Base-by-base conservation (phyloP, 108 stramenopile species). In the Chaetoceros tenuissimus region DNA sequence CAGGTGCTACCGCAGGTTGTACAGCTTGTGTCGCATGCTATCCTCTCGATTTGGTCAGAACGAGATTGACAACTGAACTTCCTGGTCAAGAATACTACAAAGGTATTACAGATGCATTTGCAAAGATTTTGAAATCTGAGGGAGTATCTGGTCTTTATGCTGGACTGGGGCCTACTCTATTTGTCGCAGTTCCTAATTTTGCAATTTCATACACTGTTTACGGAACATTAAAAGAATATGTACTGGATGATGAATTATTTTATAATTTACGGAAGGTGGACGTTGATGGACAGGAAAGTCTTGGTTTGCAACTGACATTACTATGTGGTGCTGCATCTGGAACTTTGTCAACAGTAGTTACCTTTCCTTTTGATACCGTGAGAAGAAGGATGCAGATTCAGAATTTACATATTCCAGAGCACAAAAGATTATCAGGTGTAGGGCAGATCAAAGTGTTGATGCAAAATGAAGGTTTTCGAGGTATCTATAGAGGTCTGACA, bases 131-230 rank as follows among this genome's bases (percentile, higher is more conserved):
- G n/a, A 31, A 30, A 31, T 34, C 59, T 55, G 96, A 97, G 68
- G 96, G 96, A 16, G 46, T 71, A 1, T 13, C 45, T 7, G 96
- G 96, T 7, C 72, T 97, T 48, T 97, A 97, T 58, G 73, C 80
- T 22, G 96, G 96, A 22, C 61, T 97, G 18, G 81, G 77, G 5
- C 88, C 94, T 3, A 90, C 96, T 27, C 63, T 97, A 31, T 64
- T 82, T 59, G 96, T 97, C 23, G 92, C 92, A 7, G 94, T 95
- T 10, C 96, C 96, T 1, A 97, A 84, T 63, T 88, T 94, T 64
- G 88, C 85, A 34, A 88, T 97, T 66, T 84, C 81, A 2, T 94
- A 83, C 58, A 69, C 87, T 7, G 91, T 90, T 2, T 97, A 97
- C 51, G 93, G 93, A 18, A 87, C 84, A 19, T 56, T 95, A 29